Conservation (phyloP, 352 stramenopile genomes). For the Halophytophthora batemanensis region DNA sequence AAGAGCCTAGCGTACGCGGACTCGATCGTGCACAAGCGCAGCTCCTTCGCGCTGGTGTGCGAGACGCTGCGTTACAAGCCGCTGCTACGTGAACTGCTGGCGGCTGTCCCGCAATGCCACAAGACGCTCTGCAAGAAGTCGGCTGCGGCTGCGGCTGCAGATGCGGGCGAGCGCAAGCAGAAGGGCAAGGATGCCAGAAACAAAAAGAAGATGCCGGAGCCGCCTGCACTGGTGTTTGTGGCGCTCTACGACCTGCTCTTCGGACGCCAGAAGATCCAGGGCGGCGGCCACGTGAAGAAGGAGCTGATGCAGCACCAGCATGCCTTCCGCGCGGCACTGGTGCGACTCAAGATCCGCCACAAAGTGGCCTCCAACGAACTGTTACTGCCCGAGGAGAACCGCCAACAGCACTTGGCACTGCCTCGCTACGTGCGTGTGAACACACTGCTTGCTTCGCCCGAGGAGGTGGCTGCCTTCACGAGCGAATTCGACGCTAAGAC, state of each 20-base stretch:
- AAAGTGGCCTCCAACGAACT: conserved; percentile 79
- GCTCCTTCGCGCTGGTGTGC: conserved; percentile 86
- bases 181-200: conserved; percentile 39
- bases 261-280: conserved; percentile 81
- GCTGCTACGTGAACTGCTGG: conserved; percentile 64
- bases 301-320: conserved; percentile 74
- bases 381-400: conserved; percentile 77
- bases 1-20: conserved; percentile 85
- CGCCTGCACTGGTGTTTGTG: conserved; percentile 65
- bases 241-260: conserved; percentile 89
- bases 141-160: conserved; percentile 39
- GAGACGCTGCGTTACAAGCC: conserved; percentile 88
- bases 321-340: conserved; percentile 67
- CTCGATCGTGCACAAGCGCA: conserved; percentile 81
- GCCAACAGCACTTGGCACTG: conserved; percentile 59
- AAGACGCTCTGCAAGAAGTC: conserved; percentile 52
- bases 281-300: conserved; percentile 86
- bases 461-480: conserved; percentile 47
- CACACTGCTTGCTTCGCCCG: conserved; percentile 64
- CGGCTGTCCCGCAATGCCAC: conserved; percentile 66
- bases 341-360: conserved; percentile 78
- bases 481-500: conserved; percentile 51
- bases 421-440: conserved; percentile 94
- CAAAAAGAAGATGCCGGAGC: conserved; percentile 5
- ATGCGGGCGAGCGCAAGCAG: conserved; percentile 48